These are phyloP conservation scores for Ceratobasidium theobromae DNA, from an alignment of 1,284 basidiomycete species.

Conservation along the genomic window DNA sequence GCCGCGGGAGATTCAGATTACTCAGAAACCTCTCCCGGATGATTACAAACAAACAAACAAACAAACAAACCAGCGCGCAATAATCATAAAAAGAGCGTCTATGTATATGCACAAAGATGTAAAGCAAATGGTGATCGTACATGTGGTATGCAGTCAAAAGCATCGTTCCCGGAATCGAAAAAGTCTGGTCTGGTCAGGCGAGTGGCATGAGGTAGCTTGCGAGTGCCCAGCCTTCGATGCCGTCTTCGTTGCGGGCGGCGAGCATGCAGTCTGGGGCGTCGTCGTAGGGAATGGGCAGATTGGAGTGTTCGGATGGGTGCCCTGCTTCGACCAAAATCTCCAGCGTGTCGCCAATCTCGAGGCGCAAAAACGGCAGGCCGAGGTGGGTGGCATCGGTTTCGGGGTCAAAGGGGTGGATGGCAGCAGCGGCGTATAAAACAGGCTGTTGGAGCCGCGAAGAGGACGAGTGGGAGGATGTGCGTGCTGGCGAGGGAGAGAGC, in stretches of 20 bases:
- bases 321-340: constrained; percentile 72
- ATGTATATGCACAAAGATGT: too few species aligned
- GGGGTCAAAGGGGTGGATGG: constrained; percentile 65
- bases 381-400: constrained; percentile 57
- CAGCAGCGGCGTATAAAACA: constrained; percentile 62
- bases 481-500: not conserved
- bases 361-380: constrained; percentile 68
- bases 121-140: not conserved
- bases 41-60: too few species aligned
- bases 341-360: constrained; percentile 60
- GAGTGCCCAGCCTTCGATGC: constrained; percentile 71
- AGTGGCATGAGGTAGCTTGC: constrained; percentile 74
- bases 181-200: constrained; percentile 38
- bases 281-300: constrained; percentile 67
- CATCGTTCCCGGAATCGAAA: not conserved
- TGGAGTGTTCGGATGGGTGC: constrained; percentile 66
- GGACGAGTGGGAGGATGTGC: not conserved
- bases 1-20: not conserved
- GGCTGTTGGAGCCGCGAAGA: constrained; percentile 36
- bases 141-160: not conserved
- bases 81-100: too few species aligned
- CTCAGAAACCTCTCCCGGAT: too few species aligned
- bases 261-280: constrained; percentile 73
- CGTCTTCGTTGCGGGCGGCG: constrained; percentile 58
- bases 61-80: too few species aligned